Evolutionary conservation across 2,329 filamentous ascomycete genomes (phyloP).

Genomic region (Aspergillus sp.): DNA sequence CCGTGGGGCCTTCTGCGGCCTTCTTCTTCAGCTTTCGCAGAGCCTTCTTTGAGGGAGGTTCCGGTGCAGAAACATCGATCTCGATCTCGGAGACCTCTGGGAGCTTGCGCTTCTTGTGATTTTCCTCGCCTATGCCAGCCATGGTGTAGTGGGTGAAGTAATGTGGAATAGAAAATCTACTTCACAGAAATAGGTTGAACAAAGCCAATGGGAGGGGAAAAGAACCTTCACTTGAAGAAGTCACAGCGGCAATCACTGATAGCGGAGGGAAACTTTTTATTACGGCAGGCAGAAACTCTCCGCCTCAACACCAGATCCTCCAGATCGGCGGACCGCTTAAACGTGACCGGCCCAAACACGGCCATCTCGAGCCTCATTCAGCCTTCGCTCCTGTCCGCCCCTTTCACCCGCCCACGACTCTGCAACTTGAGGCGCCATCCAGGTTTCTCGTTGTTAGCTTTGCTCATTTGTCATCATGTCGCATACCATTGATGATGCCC

Average conservation of each 20-base stretch:
- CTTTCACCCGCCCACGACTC: neutral
- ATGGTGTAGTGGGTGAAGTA: slow-evolving; percentile 21
- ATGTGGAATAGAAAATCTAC: neutral
- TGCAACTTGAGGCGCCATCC: neutral
- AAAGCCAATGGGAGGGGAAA: neutral
- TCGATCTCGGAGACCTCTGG: slow-evolving; percentile 66
- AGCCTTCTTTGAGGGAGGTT: slow-evolving; percentile 93
- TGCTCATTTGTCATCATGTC: slow-evolving; percentile 31
- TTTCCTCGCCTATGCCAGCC: slow-evolving; percentile 29
- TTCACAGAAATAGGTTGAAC: neutral
- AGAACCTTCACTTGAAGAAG: neutral
- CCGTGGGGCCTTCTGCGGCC: slow-evolving; percentile 20
- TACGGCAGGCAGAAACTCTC: slow-evolving; percentile 33
- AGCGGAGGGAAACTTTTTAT: slow-evolving; percentile 24
- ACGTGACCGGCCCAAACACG: slow-evolving; percentile 12
- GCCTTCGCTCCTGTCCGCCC: neutral
- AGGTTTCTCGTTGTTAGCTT: neutral
- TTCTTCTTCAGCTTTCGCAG: slow-evolving; percentile 83
- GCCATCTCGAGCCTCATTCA: slow-evolving; percentile 5
- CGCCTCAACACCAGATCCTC: slow-evolving; percentile 21
- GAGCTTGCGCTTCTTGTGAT: slow-evolving; percentile 70
- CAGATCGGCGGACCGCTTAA: slow-evolving; percentile 14
- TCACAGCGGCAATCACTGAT: neutral
- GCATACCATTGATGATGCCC: slow-evolving; percentile 31
- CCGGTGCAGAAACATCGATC: slow-evolving; percentile 84